Percentiles rank a stretch among this genome's conserved stretches.
Conservation (phyloP, 345 rosid species). For the Anastatica hierochuntica region DNA sequence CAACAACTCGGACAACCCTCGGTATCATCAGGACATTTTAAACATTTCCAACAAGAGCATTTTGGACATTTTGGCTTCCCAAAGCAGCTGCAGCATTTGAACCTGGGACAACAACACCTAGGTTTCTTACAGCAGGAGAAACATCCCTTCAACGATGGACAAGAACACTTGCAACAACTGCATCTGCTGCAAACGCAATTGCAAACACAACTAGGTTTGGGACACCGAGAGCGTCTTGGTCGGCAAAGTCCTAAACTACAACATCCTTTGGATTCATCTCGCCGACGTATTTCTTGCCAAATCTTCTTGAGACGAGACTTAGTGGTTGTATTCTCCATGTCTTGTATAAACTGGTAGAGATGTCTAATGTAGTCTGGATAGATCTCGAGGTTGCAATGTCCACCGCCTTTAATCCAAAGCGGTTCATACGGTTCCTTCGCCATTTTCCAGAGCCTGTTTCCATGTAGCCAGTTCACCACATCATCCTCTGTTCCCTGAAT, state of each 20-base stretch:
- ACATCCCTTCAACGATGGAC: constrained; percentile 29
- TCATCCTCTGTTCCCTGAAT: constrained; percentile 96
- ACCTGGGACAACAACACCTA: constrained; percentile 26
- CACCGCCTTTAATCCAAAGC: constrained; percentile 97
- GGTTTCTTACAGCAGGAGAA: constrained; percentile 30
- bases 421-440: constrained; percentile 90
- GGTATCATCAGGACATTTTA: not conserved
- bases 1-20: constrained; percentile 14
- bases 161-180: constrained; percentile 26
- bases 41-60: constrained; percentile 24
- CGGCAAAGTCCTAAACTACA: constrained; percentile 39
- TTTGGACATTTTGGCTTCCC: constrained; percentile 34
- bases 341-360: constrained; percentile 67
- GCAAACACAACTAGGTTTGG: constrained; percentile 37
- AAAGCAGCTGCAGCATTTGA: constrained; percentile 33
- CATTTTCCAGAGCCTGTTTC: constrained; percentile 84
- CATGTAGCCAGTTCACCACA: constrained; percentile 95
- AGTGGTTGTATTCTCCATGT: constrained; percentile 81
- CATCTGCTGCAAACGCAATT: too few species aligned
- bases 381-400: constrained; percentile 94
- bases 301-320: constrained; percentile 64
- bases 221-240: constrained; percentile 37
- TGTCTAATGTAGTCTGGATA: constrained; percentile 89
- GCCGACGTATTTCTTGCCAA: constrained; percentile 38
- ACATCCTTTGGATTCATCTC: constrained; percentile 37